Base-by-base conservation (phyloP, 1,284 basidiomycete species). In the Phenoliferia sp. region DNA sequence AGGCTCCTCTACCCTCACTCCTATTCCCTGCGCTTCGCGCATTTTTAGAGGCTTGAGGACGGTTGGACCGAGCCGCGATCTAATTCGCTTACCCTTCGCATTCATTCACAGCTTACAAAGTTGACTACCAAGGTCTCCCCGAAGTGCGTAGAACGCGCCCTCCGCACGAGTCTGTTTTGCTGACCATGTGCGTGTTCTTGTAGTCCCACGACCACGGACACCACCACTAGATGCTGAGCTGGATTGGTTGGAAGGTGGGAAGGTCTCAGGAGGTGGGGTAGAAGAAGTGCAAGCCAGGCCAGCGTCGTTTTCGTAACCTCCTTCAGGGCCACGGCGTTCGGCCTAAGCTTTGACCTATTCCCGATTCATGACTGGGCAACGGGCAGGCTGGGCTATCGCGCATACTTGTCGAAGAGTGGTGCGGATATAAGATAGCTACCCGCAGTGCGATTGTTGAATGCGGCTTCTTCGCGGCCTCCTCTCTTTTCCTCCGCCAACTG, bases 101-200 rank as follows among this genome's bases (percentile, higher is more conserved):
- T n/a, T 19, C 55, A 29, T 35, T 35, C 55, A 28, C 65, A 76
- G 75, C 74, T 10, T 77, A 75, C 73, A 68, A 73, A 59, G 66
- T 75, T 55, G 75, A 77, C 67, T 77, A 69, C 72, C 76, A 76
- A 36, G 76, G 76, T 36, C 67, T 67, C 34, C 71, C 74, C 33
- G 63, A 67, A 62, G 59, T 52, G n/a, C n/a, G n/a, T n/a, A n/a
- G n/a, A n/a, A n/a, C n/a, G n/a, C n/a, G n/a, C n/a, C n/a, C n/a
- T n/a, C n/a, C n/a, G n/a, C n/a, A n/a, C n/a, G n/a, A n/a, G n/a
- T n/a, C n/a, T n/a, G n/a, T n/a, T n/a, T n/a, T n/a, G n/a, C n/a
- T n/a, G n/a, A n/a, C n/a, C n/a, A n/a, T n/a, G n/a, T n/a, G n/a
- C n/a, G n/a, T n/a, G n/a, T n/a, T n/a, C n/a, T n/a, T n/a, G n/a